Evolutionary conservation across 2,329 filamentous ascomycete species (phyloP), one percentile per base, ranked within the genome.

Genomic region (Fonsecaea monophora): DNA sequence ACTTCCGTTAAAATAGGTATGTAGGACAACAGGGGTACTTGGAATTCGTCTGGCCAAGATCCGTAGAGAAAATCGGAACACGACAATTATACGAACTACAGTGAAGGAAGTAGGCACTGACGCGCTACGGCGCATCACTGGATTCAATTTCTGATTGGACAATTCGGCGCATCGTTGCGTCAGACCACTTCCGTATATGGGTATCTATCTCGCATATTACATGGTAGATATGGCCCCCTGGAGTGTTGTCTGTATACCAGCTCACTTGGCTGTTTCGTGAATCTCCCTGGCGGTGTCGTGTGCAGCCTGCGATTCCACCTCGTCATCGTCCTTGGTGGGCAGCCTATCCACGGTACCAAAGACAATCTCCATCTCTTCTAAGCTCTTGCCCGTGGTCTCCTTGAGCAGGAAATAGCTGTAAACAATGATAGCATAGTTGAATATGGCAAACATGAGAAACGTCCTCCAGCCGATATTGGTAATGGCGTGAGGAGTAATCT

Each of bases 401-500:
- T 45, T 68, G 35, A 83, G 74, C 53, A 83, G 74, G 45, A 82
- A 74, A 74, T 77, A 83, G 6, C 79, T 76, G 67, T 82, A 83
- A 10, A 76, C 72, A 0, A 82, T 79, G 15, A 82, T 78, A 1
- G 80, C 75, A 66, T 79, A 82, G 71, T 83, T 83, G 72, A 83
- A 82, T 32, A 83, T 80, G 25, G 76, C 77, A 74, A 84, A 84
- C 80, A 84, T 83, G 65, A 84, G 71, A 65, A 84, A 84, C 2
- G 81, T 83, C 55, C 77, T 77, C 81, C 82, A 84, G 0, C 80
- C 79, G 4, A 84, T 77, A 15, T 82, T 81, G 0, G 75, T 73
- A 37, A 85, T 78, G 9, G 83, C 78, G 60, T 78, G 79, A 1
- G 78, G 78, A 34, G 78, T 80, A n/a, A 74, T 74, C 54, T 77